phyloP scores from a whole-genome alignment of 805 yeast species.

The Schwanniomyces polymorphus region DNA sequence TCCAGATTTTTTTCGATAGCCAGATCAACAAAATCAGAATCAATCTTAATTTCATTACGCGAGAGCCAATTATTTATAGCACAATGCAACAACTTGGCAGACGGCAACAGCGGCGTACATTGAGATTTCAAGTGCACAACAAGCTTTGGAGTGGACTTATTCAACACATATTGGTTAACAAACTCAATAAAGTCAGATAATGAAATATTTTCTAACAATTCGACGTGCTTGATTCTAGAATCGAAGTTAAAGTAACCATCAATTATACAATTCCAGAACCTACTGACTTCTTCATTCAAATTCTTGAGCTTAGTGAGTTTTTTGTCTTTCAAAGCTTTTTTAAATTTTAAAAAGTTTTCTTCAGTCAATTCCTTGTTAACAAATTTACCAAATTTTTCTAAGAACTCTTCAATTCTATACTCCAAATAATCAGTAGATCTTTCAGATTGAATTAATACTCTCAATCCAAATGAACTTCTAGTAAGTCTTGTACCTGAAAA shows the following conservation, averaged over 20 bases:
- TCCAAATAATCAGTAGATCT: constrained; percentile 72
- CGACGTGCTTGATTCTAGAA: constrained; percentile 56
- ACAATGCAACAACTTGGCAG: constrained; percentile 19
- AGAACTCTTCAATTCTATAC: constrained; percentile 70
- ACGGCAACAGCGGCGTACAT: constrained; percentile 15
- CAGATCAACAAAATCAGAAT: constrained; percentile 23
- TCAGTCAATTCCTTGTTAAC: constrained; percentile 50
- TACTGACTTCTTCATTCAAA: constrained; percentile 68
- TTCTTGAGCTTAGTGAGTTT: constrained; percentile 75
- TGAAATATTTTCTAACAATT: constrained; percentile 50
- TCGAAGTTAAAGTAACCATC: constrained; percentile 80
- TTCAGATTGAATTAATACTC: constrained; percentile 83
- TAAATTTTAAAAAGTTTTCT: constrained; percentile 68
- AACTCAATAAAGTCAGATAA: constrained; percentile 58
- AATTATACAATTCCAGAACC: constrained; percentile 66
- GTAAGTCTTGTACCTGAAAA: constrained; percentile 71
- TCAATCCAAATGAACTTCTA: constrained; percentile 70
- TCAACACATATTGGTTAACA: constrained; percentile 37
- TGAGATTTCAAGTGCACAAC: constrained; percentile 56
- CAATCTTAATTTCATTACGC: constrained; percentile 18
- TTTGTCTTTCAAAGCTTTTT: constrained; percentile 63
- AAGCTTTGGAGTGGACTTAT: constrained; percentile 17
- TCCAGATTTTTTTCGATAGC: constrained; percentile 10
- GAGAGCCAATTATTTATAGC: constrained; percentile 27
- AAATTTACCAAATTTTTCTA: constrained; percentile 45